A percentile compares a stretch with the other conserved stretches of the same genome.
Conservation (phyloP, 176 grass and related monocot species). For the Oryza longistaminata region DNA sequence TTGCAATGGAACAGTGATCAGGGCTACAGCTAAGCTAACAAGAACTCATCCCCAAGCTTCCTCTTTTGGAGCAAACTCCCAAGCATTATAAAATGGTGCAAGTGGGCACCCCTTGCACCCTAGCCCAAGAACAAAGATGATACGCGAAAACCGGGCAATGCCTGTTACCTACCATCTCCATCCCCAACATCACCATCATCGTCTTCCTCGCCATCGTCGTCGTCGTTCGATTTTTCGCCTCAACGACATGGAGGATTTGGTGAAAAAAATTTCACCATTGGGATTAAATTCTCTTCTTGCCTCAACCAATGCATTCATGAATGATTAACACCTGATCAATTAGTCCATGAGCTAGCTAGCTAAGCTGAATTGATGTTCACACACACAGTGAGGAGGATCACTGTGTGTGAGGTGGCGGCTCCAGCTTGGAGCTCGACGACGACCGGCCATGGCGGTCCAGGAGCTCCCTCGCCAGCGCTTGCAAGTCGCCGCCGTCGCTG, state of each 20-base stretch:
- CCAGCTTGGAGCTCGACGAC: slow-evolving; percentile 14
- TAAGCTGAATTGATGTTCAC: not conserved
- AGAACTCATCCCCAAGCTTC: slow-evolving; percentile 14
- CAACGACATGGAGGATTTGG: not conserved
- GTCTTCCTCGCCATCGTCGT: not conserved
- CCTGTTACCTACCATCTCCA: slow-evolving; percentile 41
- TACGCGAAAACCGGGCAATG: slow-evolving; percentile 54
- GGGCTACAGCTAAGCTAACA: slow-evolving; percentile 28
- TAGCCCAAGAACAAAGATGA: slow-evolving; percentile 20
- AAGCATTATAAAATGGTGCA: slow-evolving; percentile 25
- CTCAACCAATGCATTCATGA: slow-evolving; percentile 13
- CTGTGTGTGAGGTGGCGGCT: slow-evolving; percentile 6
- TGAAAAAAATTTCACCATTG: not conserved
- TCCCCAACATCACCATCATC: slow-evolving; percentile 2
- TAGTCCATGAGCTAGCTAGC: slow-evolving; percentile 22
- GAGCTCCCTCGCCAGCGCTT: slow-evolving; percentile 60
- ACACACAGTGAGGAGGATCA: not conserved
- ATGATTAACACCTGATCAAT: slow-evolving; percentile 26
- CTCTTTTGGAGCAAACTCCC: slow-evolving; percentile 24
- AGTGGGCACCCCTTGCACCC: slow-evolving; percentile 27
- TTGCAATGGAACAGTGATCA: slow-evolving; percentile 7
- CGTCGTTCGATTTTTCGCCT: not conserved
- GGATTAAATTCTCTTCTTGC: not conserved
- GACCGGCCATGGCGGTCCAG: slow-evolving; percentile 31
- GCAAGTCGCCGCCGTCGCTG: slow-evolving; percentile 43